These are phyloP conservation scores for Leucogyrophana mollusca DNA, from an alignment of 768 basidiomycete genomes.

Conservation along the genomic window DNA sequence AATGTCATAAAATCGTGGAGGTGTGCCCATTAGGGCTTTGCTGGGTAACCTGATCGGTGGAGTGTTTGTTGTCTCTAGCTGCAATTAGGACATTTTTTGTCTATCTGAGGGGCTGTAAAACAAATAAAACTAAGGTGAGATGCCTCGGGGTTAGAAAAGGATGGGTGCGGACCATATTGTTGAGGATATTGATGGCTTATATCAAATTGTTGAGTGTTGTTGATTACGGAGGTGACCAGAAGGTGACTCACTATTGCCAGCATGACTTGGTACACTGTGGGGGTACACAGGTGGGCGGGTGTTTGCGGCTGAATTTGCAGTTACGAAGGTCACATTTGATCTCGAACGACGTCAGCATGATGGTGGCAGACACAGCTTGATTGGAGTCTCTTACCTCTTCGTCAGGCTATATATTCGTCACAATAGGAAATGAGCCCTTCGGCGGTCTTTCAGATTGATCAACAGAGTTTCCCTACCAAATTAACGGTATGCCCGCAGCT, in stretches of 20 bases:
- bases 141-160: slow-evolving; percentile 1
- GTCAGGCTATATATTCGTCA: slow-evolving; percentile 43
- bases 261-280: slow-evolving; percentile 55
- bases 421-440: slow-evolving; percentile 5
- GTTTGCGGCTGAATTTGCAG: slow-evolving; percentile 64
- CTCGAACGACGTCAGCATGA: slow-evolving; percentile 28
- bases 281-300: slow-evolving; percentile 48
- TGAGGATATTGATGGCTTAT: slow-evolving; percentile 60
- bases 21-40: no score
- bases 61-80: no score
- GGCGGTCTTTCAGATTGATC: slow-evolving; percentile 4
- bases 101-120: slow-evolving; percentile 58
- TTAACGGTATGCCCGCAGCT: slow-evolving; percentile 57
- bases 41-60: no score
- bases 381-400: slow-evolving; percentile 46
- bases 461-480: slow-evolving; percentile 35
- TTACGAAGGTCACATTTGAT: slow-evolving; percentile 59
- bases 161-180: slow-evolving; percentile 49
- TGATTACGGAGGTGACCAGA: slow-evolving; percentile 4
- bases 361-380: slow-evolving; percentile 1
- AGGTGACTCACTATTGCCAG: slow-evolving; percentile 65
- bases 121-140: slow-evolving; percentile 11
- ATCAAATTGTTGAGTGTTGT: slow-evolving; percentile 15
- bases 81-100: slow-evolving; percentile 59
- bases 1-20: neutral